phyloP scores from a whole-genome alignment of 768 basidiomycete species.

The Podaxis sp. region DNA sequence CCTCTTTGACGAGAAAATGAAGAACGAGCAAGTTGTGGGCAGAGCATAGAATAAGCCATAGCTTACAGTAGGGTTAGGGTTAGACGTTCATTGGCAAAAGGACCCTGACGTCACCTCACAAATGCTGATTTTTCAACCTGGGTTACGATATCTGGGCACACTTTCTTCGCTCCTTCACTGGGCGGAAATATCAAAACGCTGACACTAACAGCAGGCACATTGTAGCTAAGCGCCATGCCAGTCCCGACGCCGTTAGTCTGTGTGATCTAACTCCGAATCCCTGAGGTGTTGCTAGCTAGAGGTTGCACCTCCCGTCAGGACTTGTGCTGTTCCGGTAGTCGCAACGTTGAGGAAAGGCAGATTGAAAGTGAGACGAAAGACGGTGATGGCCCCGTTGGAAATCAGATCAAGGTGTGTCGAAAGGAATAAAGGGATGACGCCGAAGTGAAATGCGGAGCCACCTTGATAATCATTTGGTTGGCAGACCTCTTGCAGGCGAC shows the following conservation, averaged over 20 bases:
- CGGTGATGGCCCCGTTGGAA: constrained; percentile 41
- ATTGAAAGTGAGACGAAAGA: constrained; percentile 42
- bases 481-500: not conserved
- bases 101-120: too few species aligned
- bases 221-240: constrained; percentile 51
- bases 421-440: not conserved
- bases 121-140: too few species aligned
- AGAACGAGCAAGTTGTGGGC: not conserved
- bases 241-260: constrained; percentile 38
- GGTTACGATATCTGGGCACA: too few species aligned
- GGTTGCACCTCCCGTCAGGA: constrained; percentile 44
- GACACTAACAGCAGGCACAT: constrained; percentile 43
- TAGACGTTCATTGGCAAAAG: not conserved
- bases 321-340: constrained; percentile 36
- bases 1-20: not conserved
- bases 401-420: constrained; percentile 25
- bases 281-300: constrained; percentile 56
- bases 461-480: not conserved
- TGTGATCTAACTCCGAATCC: constrained; percentile 42
- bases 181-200: constrained; percentile 33
- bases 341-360: constrained; percentile 50
- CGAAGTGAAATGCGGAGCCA: not conserved
- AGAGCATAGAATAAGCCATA: not conserved
- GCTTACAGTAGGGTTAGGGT: not conserved
- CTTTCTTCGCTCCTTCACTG: constrained; percentile 4